Evolutionary conservation across 345 rosid species (phyloP), one percentile per base, ranked within the genome.

Genomic region (Noccaea caerulescens): DNA sequence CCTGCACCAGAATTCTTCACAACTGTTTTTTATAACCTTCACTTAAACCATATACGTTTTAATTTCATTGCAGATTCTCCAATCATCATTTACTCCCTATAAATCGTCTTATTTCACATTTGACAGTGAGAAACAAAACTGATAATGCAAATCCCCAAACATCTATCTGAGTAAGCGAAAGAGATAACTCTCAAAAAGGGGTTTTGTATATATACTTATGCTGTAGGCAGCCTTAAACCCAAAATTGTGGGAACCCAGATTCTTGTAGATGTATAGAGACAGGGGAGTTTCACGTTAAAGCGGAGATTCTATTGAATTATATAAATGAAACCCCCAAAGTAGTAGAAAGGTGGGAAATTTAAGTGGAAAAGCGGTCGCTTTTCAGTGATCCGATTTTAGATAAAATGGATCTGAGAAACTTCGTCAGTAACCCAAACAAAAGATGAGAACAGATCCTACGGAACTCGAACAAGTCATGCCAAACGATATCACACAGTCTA

Each of bases 301-400:
- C 44, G 42, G 32, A 60, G 66, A 49, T 66, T 49, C 38, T 51
- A 33, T 8, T 42, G 61, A 58, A 66, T 52, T 52, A 39, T 37
- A 67, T 12, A 32, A 7, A 70, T 49, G 56, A 52, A 61, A 36
- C 8, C 32, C 23, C 16, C 0, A 3, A 66, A 39, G 30, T 27
- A 5, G 6, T 3, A 6, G 30, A 75, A 76, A 70, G 57, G 37
- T 41, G 20, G 7, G 37, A 6, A 34, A 41, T 69, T 39, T 13
- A 14, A 69, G 67, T 45, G 74, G 34, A 33, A 55, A 63, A 63
- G 62, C 10, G 47, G 49, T 69, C 56, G 8, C 47, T 70, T 68
- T 39, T 41, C 60, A 42, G n/a, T 23, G 63, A 56, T 33, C 47
- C 33, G 36, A 69, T 36, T 25, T 25, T 10, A 44, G 63, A 53